These are phyloP conservation scores for Cystobasidiaceae sp. DNA, from an alignment of 1,284 basidiomycete genomes.

Conservation along the genomic window DNA sequence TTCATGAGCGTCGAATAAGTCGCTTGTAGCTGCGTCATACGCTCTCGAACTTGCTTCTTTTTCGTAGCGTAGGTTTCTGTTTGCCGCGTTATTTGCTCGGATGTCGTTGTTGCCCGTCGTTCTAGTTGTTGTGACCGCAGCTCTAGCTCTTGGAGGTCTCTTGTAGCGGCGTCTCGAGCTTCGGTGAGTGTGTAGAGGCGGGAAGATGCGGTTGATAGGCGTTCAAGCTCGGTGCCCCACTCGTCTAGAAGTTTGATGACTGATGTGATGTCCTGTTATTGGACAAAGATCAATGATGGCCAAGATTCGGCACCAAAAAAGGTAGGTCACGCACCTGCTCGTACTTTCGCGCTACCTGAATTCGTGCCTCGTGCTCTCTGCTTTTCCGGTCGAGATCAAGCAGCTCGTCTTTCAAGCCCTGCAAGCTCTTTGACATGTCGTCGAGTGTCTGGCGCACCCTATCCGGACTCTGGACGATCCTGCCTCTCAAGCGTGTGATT, in stretches of 20 bases:
- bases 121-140: conserved; percentile 25
- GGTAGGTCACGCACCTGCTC: conserved; percentile 2
- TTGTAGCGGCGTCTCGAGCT: conserved; percentile 13
- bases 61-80: conserved; percentile 7
- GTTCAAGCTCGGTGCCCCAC: conserved; percentile 25
- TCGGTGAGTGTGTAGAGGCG: conserved; percentile 14
- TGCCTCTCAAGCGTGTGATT: conserved; percentile 15
- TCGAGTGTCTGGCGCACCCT: conserved; percentile 30
- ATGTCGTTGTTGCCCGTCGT: conserved; percentile 12
- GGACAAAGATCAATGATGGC: too few species aligned
- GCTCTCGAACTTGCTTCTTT: conserved; percentile 21
- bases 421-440: conserved; percentile 25
- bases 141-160: conserved; percentile 25
- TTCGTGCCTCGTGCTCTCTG: conserved; percentile 27
- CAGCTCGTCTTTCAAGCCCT: conserved; percentile 28
- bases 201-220: not conserved
- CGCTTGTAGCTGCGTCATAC: conserved; percentile 27
- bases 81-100: conserved; percentile 27
- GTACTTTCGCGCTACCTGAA: conserved; percentile 26
- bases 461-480: conserved; percentile 33
- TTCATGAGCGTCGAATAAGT: conserved; percentile 27
- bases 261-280: conserved; percentile 29
- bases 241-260: conserved; percentile 33
- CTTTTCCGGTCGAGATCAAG: conserved; percentile 23
- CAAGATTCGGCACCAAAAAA: too few species aligned